Conservation (phyloP, 2,329 filamentous ascomycete species). For the Ophiostoma perfectum region DNA sequence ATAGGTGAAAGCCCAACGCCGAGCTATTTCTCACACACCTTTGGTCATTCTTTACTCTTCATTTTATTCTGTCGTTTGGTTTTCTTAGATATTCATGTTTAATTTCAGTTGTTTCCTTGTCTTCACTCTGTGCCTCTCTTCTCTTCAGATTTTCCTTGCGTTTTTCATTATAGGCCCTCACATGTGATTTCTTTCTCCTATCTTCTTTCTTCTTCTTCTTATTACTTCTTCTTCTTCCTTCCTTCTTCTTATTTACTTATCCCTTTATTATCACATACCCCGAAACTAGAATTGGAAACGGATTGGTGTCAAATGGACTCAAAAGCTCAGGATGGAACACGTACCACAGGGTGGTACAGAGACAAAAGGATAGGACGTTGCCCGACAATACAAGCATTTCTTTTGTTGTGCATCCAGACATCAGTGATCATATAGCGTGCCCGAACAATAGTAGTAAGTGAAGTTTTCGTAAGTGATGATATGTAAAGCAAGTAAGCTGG, state of each 20-base stretch:
- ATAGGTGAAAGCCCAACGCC: conserved; percentile 3
- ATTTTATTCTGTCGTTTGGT: not conserved
- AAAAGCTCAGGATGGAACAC: not conserved
- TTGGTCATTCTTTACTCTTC: conserved; percentile 10
- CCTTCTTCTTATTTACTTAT: not conserved
- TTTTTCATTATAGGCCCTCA: not conserved
- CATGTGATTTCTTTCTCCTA: conserved; percentile 12
- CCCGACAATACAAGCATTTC: not conserved
- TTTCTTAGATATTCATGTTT: conserved; percentile 17
- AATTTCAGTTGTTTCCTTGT: not conserved
- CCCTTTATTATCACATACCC: not conserved
- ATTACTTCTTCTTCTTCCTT: not conserved
- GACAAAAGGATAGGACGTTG: not conserved
- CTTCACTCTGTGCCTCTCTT: not conserved
- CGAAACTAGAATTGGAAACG: conserved; percentile 20
- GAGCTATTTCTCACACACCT: not conserved
- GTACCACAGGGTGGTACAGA: not conserved
- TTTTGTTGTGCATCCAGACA: not conserved
- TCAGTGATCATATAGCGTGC: no score
- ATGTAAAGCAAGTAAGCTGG: not conserved
- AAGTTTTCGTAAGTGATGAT: conserved; percentile 1
- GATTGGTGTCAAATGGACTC: conserved; percentile 18
- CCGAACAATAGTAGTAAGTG: not conserved
- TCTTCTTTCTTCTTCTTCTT: not conserved
- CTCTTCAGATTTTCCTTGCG: not conserved